These are phyloP conservation scores for Xylaria sp. DNA, from an alignment of 2,329 filamentous ascomycete genomes.

Conservation along the genomic window DNA sequence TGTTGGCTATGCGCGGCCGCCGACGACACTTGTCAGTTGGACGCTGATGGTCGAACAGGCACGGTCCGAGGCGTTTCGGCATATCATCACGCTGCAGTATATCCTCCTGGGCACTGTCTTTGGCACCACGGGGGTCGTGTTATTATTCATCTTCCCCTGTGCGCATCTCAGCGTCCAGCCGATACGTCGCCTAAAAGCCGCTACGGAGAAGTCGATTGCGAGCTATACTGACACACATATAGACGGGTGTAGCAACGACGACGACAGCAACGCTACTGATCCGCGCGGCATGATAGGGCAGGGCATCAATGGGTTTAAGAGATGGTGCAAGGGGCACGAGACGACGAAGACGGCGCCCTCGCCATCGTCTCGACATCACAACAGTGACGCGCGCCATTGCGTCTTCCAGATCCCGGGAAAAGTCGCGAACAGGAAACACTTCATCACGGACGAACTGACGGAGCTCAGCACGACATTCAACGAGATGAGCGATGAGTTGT, in stretches of 20 bases:
- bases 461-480: constrained; percentile 84
- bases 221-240: constrained; percentile 50
- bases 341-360: constrained; percentile 26
- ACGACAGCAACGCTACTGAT: constrained; percentile 30
- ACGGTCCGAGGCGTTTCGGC: constrained; percentile 66
- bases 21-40: constrained; percentile 70
- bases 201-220: constrained; percentile 67
- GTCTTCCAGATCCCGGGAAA: constrained; percentile 80
- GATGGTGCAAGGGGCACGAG: constrained; percentile 34
- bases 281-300: constrained; percentile 38
- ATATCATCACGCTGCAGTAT: constrained; percentile 68
- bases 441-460: constrained; percentile 77
- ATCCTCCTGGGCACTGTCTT: constrained; percentile 83
- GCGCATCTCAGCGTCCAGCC: constrained; percentile 78
- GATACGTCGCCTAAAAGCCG: constrained; percentile 68
- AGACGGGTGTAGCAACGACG: constrained; percentile 41
- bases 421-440: constrained; percentile 68
- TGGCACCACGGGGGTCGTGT: constrained; percentile 67
- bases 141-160: constrained; percentile 68
- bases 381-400: constrained; percentile 41
- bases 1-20: constrained; percentile 71
- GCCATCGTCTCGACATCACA: constrained; percentile 21
- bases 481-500: constrained; percentile 85
- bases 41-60: constrained; percentile 74
- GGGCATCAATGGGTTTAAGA: constrained; percentile 37